A percentile compares a stretch with the other conserved stretches of the same genome.
Conservation (phyloP, 2,329 filamentous ascomycete genomes). For the Colletotrichum liriopes region DNA sequence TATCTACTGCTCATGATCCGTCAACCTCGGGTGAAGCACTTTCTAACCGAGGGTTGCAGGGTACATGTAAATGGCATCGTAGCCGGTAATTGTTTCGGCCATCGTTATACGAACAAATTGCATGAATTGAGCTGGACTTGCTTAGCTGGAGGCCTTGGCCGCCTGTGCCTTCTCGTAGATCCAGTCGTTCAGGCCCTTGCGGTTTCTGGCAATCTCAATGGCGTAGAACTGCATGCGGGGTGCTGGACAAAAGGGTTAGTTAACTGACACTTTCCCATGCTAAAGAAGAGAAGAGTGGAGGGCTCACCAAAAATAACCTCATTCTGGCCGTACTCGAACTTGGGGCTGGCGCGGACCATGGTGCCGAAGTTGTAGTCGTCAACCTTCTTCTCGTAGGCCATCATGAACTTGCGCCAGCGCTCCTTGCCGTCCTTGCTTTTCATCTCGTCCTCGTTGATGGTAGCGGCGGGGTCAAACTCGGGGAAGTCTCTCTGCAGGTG, state of each 20-base stretch:
- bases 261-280: neutral
- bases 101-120: neutral
- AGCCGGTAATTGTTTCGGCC: neutral
- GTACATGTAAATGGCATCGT: neutral
- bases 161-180: slow-evolving; percentile 88
- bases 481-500: slow-evolving; percentile 92
- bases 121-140: too few relatives aligned
- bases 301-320: slow-evolving; percentile 90
- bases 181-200: slow-evolving; percentile 94
- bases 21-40: slow-evolving; percentile 18
- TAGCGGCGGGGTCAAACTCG: slow-evolving; percentile 87
- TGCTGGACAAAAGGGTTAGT: slow-evolving; percentile 53
- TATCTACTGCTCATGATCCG: neutral
- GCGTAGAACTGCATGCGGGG: slow-evolving; percentile 73
- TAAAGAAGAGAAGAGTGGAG: neutral
- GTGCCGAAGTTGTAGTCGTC: slow-evolving; percentile 99
- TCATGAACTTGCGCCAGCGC: slow-evolving; percentile 94
- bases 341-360: slow-evolving; percentile 85
- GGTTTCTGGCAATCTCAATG: slow-evolving; percentile 78
- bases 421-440: slow-evolving; percentile 98
- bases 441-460: slow-evolving; percentile 93
- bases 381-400: slow-evolving; percentile 93
- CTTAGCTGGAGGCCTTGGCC: slow-evolving; percentile 59
- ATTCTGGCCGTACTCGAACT: slow-evolving; percentile 88
- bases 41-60: slow-evolving; percentile 15